These are phyloP conservation scores for Ceratobasidium sp. DNA, from an alignment of 1,284 basidiomycete species.

Conservation along the genomic window DNA sequence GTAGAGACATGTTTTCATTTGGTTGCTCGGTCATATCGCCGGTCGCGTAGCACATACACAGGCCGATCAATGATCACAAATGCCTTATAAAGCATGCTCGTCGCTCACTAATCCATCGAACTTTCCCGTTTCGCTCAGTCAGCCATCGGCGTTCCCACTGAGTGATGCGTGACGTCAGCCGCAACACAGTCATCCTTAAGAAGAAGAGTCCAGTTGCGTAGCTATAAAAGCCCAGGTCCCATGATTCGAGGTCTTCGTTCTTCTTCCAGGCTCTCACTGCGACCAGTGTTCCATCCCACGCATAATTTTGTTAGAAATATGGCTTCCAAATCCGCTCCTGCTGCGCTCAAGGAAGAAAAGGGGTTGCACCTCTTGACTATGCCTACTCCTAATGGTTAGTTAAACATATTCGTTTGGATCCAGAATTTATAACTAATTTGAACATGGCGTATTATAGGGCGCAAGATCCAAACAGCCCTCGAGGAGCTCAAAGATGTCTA, in stretches of 20 bases:
- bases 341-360: slow-evolving; percentile 21
- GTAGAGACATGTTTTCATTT: no score
- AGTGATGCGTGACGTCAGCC: background rate
- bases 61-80: no score
- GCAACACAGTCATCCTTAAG: background rate
- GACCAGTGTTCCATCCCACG: background rate
- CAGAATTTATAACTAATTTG: no score
- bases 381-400: slow-evolving; percentile 26
- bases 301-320: background rate
- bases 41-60: no score
- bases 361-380: slow-evolving; percentile 32
- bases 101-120: background rate
- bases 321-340: slow-evolving; percentile 5
- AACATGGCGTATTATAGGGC: slow-evolving; percentile 1
- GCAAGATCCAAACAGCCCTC: slow-evolving; percentile 26
- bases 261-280: background rate
- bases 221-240: slow-evolving; percentile 5
- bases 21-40: no score
- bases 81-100: no score
- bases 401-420: background rate
- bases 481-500: slow-evolving; percentile 30
- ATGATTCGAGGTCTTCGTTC: slow-evolving; percentile 13
- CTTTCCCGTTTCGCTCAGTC: background rate
- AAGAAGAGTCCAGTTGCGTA: background rate
- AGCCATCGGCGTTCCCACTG: background rate